Conservation (phyloP, 768 basidiomycete species). For the Galerina marginata region DNA sequence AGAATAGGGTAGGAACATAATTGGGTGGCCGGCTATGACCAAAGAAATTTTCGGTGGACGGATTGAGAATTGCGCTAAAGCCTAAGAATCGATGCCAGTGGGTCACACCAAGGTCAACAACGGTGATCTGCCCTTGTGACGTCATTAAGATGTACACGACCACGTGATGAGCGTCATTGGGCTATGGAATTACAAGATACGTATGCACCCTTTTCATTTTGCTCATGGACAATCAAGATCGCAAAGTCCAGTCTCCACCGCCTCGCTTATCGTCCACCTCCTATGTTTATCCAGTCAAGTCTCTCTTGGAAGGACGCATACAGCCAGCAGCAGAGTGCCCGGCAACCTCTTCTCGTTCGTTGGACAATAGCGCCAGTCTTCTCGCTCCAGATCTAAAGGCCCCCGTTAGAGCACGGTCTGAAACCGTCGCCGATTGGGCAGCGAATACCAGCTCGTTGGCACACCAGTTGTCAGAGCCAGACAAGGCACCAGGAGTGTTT, state of each 20-base stretch:
- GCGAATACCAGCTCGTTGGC: background rate
- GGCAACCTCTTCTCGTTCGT: slow-evolving; percentile 1
- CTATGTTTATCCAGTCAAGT: slow-evolving; percentile 47
- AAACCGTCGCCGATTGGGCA: background rate
- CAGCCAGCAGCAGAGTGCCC: slow-evolving; percentile 20
- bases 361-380: slow-evolving; percentile 14
- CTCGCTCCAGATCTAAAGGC: background rate
- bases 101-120: no score
- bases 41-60: no score
- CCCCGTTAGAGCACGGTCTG: background rate
- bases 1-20: no score
- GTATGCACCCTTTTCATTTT: no score
- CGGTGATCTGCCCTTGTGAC: no score
- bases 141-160: no score
- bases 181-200: background rate
- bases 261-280: background rate
- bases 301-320: slow-evolving; percentile 41
- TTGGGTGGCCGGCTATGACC: no score
- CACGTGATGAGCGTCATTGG: background rate
- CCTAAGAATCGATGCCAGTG: no score
- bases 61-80: no score
- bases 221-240: slow-evolving; percentile 9
- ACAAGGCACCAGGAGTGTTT: background rate
- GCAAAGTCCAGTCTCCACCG: background rate
- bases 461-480: background rate